These are phyloP conservation scores for Bacidia gigantensis DNA, from an alignment of 495 filamentous ascomycete genomes.

Conservation along the genomic window DNA sequence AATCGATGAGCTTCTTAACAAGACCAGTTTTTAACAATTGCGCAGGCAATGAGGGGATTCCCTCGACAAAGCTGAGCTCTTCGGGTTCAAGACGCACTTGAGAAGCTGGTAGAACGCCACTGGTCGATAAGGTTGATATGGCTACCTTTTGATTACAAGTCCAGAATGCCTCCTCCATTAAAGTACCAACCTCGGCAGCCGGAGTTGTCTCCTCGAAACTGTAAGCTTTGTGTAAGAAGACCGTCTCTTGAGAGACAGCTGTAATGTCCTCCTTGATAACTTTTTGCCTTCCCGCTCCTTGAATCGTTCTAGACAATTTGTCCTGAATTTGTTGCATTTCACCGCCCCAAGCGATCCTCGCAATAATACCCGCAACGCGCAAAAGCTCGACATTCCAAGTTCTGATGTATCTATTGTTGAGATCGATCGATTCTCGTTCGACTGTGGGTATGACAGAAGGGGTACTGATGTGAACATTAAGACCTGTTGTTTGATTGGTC, in stretches of 20 bases:
- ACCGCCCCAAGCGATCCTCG: slow-evolving; percentile 70
- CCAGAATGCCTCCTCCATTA: slow-evolving; percentile 92
- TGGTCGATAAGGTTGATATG: slow-evolving; percentile 78
- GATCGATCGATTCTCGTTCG: slow-evolving; percentile 92
- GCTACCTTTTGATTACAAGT: slow-evolving; percentile 63
- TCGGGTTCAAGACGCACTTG: slow-evolving; percentile 67
- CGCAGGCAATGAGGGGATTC: slow-evolving; percentile 76
- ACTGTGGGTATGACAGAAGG: slow-evolving; percentile 96
- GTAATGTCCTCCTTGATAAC: slow-evolving; percentile 46
- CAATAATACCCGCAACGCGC: slow-evolving; percentile 75
- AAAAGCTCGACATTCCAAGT: slow-evolving; percentile 97
- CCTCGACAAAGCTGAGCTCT: slow-evolving; percentile 75
- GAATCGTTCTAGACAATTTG: slow-evolving; percentile 23
- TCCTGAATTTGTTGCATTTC: slow-evolving; percentile 66
- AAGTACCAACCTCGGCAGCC: slow-evolving; percentile 59
- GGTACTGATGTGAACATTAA: slow-evolving; percentile 93
- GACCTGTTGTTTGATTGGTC: slow-evolving; percentile 89
- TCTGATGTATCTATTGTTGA: slow-evolving; percentile 86
- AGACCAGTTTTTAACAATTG: slow-evolving; percentile 55
- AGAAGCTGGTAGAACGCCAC: slow-evolving; percentile 65
- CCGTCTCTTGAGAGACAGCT: slow-evolving; percentile 55
- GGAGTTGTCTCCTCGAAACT: slow-evolving; percentile 82
- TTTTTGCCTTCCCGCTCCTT: slow-evolving; percentile 26
- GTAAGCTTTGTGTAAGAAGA: slow-evolving; percentile 45
- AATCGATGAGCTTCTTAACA: slow-evolving; percentile 60